Evolutionary conservation across 2,329 filamentous ascomycete species (phyloP), one percentile per base, ranked within the genome.

Genomic region (Fusarium equiseti): DNA sequence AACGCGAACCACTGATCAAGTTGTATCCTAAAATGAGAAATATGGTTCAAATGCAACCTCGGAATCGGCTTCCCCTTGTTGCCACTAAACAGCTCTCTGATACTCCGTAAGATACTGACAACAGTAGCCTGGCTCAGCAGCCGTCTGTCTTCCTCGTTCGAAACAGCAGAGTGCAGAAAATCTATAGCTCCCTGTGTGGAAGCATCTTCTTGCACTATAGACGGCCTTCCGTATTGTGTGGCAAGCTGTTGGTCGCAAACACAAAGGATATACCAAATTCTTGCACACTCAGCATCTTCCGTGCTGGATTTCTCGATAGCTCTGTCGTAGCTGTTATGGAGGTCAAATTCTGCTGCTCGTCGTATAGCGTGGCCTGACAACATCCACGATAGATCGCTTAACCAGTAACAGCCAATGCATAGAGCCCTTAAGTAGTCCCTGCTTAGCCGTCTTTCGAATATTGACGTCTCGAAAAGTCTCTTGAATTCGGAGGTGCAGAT

Each of bases 191-290:
- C 87, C 53, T 87, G 84, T 29, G 89, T 87, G 0, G 86, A 84
- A 12, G 82, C 78, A 53, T 90, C 87, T 56, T 90, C 88, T n/a
- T 86, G 85, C 1, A 89, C 86, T 12, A 89, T 85, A 0, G 87
- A 85, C 1, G 87, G 86, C 6, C 89, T 81, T 4, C 87, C 87
- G 52, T 90, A 90, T 0, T 89, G 79, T 22, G 89, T 90, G 16
- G 87, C 88, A 4, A 89, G 83, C 67, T 90, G 88, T 64, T 89
- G 87, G 59, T 90, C 88, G 66, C 87, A 89, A 5, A 89, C 86
- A 61, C 89, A 89, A 2, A 88, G 79, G 31, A 88, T 77, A 67
- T 89, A 90, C 88, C 88, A 90, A 11, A 90, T 77, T 20, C 89
- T 82, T 2, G 88, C 83, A 42, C 85, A 84, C 56, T 89, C 87